Percentiles rank a stretch among this genome's conserved stretches.
phyloP scores from a whole-genome alignment of 306 rosid species.

The Trifolium fragiferum region DNA sequence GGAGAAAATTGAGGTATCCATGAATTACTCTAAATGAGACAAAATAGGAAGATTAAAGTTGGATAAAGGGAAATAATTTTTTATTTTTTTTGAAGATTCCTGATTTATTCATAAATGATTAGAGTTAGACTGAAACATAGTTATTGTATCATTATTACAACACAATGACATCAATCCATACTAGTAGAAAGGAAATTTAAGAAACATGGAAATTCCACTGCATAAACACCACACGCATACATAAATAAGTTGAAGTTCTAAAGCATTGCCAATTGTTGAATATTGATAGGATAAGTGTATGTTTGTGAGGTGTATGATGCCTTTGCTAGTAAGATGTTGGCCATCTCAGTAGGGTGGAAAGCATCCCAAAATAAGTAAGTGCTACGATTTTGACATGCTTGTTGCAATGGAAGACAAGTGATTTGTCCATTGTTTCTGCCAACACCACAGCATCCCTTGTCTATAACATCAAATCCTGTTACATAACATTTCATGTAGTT shows the following conservation, averaged over 20 bases:
- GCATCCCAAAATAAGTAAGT: constrained; percentile 93
- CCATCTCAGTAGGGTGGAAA: constrained; percentile 84
- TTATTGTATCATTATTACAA: constrained; percentile 14
- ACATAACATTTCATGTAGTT: too few relatives aligned
- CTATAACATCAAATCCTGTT: constrained; percentile 80
- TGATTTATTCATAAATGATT: constrained; percentile 26
- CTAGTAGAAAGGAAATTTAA: background rate
- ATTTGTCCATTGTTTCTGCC: constrained; percentile 91
- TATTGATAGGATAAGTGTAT: constrained; percentile 76
- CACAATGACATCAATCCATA: background rate
- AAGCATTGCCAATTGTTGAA: constrained; percentile 70
- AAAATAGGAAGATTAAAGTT: too few relatives aligned
- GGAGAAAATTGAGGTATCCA: too few relatives aligned
- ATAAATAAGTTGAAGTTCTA: constrained; percentile 18
- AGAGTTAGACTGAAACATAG: constrained; percentile 12
- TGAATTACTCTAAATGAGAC: too few relatives aligned
- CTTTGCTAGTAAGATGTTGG: constrained; percentile 67
- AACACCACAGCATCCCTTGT: constrained; percentile 94
- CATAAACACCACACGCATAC: background rate
- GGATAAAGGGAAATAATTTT: too few relatives aligned
- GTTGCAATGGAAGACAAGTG: constrained; percentile 84
- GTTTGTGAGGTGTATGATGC: constrained; percentile 56
- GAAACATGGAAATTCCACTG: constrained; percentile 12
- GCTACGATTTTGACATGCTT: constrained; percentile 64
- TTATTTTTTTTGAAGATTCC: too few relatives aligned